Evolutionary conservation across 2,329 filamentous ascomycete species (phyloP).

Genomic region (Ophioceras dolichostomum): DNA sequence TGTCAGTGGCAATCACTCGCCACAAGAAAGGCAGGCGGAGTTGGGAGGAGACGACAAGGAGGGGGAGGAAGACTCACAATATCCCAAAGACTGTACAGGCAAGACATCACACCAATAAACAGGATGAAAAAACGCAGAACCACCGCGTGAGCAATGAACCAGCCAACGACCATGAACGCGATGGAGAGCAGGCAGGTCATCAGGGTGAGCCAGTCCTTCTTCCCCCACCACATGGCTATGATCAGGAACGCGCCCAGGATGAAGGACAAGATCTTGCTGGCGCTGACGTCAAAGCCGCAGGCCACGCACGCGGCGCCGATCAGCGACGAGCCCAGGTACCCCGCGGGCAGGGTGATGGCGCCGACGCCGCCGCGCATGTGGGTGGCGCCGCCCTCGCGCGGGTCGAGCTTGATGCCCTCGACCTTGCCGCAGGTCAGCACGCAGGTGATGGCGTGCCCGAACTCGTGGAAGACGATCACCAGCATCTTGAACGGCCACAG

Average conservation of each 20-base stretch:
- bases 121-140: slow-evolving; percentile 57
- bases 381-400: slow-evolving; percentile 66
- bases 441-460: slow-evolving; percentile 63
- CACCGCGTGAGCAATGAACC: slow-evolving; percentile 70
- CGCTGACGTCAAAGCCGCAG: slow-evolving; percentile 71
- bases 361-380: slow-evolving; percentile 62
- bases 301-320: slow-evolving; percentile 70
- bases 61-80: slow-evolving; percentile 36
- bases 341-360: slow-evolving; percentile 62
- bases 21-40: too few relatives aligned
- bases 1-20: too few relatives aligned
- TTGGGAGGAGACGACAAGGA: background rate
- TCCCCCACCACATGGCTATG: slow-evolving; percentile 72
- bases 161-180: slow-evolving; percentile 58
- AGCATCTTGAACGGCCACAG: slow-evolving; percentile 85
- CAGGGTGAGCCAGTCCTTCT: slow-evolving; percentile 67
- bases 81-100: slow-evolving; percentile 72
- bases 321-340: slow-evolving; percentile 65
- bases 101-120: slow-evolving; percentile 75
- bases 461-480: slow-evolving; percentile 73
- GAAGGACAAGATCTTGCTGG: slow-evolving; percentile 67
- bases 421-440: slow-evolving; percentile 62
- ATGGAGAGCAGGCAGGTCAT: slow-evolving; percentile 57
- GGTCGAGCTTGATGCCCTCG: slow-evolving; percentile 47
- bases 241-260: slow-evolving; percentile 63